Percentiles rank a stretch among this genome's conserved stretches.
Conservation (phyloP, 345 rosid species). For the Arabidopsis arenosa region DNA sequence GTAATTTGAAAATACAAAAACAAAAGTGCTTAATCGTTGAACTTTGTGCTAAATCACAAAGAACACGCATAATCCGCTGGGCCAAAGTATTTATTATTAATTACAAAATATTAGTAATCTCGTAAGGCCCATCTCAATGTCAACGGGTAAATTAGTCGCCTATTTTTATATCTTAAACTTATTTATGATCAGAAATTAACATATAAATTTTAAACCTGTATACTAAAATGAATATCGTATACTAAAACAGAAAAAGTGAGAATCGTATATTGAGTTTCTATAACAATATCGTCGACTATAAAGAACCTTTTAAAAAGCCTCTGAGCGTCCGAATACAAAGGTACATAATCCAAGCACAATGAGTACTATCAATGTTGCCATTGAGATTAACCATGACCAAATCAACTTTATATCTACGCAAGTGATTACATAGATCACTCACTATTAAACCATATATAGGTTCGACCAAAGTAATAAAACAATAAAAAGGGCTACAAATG, state of each 20-base stretch:
- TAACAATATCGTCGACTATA: background rate
- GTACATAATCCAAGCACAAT: slow-evolving; percentile 7
- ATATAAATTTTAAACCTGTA: background rate
- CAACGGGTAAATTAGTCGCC: background rate
- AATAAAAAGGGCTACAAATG: background rate
- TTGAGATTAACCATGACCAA: background rate
- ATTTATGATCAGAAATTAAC: background rate
- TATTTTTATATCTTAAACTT: background rate
- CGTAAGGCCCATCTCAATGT: background rate
- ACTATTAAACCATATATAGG: slow-evolving; percentile 1
- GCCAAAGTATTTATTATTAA: background rate
- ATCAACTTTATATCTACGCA: slow-evolving; percentile 16
- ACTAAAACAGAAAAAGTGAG: background rate
- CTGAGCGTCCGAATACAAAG: slow-evolving; percentile 2
- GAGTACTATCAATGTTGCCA: slow-evolving; percentile 1
- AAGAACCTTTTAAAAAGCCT: background rate
- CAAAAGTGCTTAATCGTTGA: background rate
- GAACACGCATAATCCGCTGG: background rate
- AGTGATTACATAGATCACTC: slow-evolving; percentile 29
- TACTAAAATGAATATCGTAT: background rate
- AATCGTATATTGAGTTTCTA: background rate
- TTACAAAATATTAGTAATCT: background rate
- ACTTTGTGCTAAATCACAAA: background rate
- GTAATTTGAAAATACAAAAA: background rate
- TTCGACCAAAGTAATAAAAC: slow-evolving; percentile 11